These are phyloP conservation scores for Verticillium nubilum DNA, from an alignment of 2,329 filamentous ascomycete species.

Conservation along the genomic window DNA sequence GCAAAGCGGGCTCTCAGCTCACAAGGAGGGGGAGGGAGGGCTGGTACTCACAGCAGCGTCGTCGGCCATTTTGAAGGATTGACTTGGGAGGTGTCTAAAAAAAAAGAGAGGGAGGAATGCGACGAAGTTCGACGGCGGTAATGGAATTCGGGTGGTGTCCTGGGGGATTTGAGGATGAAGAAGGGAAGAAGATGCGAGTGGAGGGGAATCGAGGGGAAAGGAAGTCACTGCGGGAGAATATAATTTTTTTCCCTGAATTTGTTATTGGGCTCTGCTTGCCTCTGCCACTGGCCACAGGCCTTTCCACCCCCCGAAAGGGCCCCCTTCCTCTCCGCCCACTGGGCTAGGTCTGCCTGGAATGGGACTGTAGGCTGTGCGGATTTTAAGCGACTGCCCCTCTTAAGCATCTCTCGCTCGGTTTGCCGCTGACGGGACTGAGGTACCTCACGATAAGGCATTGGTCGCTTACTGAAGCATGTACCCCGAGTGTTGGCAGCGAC, in stretches of 20 bases:
- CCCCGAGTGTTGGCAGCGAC: background rate
- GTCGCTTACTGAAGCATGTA: background rate
- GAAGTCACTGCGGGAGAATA: conserved; percentile 7
- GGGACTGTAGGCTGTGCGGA: background rate
- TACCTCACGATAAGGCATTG: background rate
- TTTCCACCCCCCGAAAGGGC: background rate
- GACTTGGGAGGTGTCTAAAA: conserved; percentile 15
- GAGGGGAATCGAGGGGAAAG: conserved; percentile 7
- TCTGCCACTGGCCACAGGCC: background rate
- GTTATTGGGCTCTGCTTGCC: conserved; percentile 10
- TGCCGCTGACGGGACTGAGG: background rate
- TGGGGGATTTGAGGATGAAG: conserved; percentile 3
- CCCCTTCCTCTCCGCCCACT: background rate
- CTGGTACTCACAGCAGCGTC: conserved; percentile 42
- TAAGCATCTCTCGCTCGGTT: background rate
- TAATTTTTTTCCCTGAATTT: conserved; percentile 15
- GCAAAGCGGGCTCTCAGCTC: background rate
- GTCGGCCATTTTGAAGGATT: conserved; percentile 53
- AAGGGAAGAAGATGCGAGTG: conserved; percentile 13
- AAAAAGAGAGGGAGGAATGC: conserved; percentile 15
- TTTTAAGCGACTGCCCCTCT: background rate
- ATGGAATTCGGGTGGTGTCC: background rate
- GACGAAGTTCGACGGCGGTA: conserved; percentile 16
- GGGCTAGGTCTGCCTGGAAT: background rate
- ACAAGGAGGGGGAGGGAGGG: conserved; percentile 8